Evolutionary conservation across 805 yeast genomes (phyloP), one percentile per base, ranked within the genome.

Genomic region (Priceomyces fermenticarens): DNA sequence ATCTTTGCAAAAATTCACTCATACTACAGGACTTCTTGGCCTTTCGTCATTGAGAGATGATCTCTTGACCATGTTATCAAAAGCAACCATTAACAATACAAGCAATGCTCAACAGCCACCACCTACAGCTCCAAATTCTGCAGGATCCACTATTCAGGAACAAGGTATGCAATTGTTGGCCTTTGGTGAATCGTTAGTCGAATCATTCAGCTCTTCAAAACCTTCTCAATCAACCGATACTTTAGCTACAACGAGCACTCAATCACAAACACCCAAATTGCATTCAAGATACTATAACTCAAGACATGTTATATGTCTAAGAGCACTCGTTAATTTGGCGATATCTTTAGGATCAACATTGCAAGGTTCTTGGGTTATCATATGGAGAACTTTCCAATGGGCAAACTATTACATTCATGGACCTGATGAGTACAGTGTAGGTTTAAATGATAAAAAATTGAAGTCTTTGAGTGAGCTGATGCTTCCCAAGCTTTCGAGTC

Each of bases 301-400:
- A 0, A 73, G 95, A 40, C 88, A 87, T 46, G 73, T 87, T 1
- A 72, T 83, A 8, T 80, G 96, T 49, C 77, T 88, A 30, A 70
- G 96, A 37, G 97, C 96, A 0, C 60, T 91, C 30, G 66, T 83
- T 3, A 85, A 88, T 44, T 66, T 91, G 36, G 89, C 91, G 0
- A 74, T 82, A 2, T 85, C 96, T 0, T 62, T 91, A n/a, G 97
- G 97, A 0, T 77, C 90, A 1, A 75, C 81, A 1, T 68, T 91
- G 11, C 75, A 75, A 4, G 57, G 64, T 3, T 78, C 85, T 26
- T 91, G 98, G 98, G 60, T 63, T 10, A 72, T 66, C 23, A 55
- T 70, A 14, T 70, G 70, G 70, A 71, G 77, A 3, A 76, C 95
- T 0, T 68, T 88, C 42, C 95, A 85, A 59, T 86, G 95, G 95